These are phyloP conservation scores for Xylaria sp. DNA, from an alignment of 2,329 filamentous ascomycete genomes.

Conservation along the genomic window DNA sequence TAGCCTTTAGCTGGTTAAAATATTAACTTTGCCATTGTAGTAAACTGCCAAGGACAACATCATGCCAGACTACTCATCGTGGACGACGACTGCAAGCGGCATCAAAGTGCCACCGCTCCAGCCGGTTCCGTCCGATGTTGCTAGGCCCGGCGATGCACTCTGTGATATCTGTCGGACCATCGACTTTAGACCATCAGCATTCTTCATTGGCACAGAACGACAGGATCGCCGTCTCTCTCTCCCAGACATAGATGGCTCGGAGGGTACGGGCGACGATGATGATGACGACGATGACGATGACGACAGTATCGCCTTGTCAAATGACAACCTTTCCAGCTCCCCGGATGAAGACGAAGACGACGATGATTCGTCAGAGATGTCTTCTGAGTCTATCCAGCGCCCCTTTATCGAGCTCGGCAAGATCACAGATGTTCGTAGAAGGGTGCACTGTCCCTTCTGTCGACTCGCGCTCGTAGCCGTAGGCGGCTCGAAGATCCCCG, in stretches of 20 bases:
- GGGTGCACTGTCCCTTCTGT: slow-evolving; percentile 25
- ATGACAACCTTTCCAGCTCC: neutral
- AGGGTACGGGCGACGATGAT: neutral
- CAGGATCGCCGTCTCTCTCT: neutral
- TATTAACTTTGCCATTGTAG: neutral
- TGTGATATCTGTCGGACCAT: slow-evolving; percentile 22
- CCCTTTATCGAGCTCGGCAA: slow-evolving; percentile 15
- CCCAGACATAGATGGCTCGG: neutral
- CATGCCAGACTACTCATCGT: slow-evolving; percentile 14
- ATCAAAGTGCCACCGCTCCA: slow-evolving; percentile 22
- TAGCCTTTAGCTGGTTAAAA: neutral
- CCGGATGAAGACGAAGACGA: slow-evolving; percentile 2
- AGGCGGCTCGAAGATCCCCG: slow-evolving; percentile 9
- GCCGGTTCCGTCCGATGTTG: slow-evolving; percentile 6
- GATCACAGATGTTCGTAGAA: slow-evolving; percentile 18
- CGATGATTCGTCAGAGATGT: slow-evolving; percentile 5
- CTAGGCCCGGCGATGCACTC: slow-evolving; percentile 11
- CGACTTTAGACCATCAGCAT: slow-evolving; percentile 13
- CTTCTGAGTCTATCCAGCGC: slow-evolving; percentile 15
- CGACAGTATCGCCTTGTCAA: slow-evolving; percentile 14
- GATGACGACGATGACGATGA: neutral
- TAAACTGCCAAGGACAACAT: neutral
- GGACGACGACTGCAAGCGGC: slow-evolving; percentile 5
- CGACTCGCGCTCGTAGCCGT: slow-evolving; percentile 18
- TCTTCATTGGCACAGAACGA: neutral